Evolutionary conservation across 2,329 filamentous ascomycete genomes (phyloP), one percentile per base, ranked within the genome.

Genomic region (Diaporthe velutina): DNA sequence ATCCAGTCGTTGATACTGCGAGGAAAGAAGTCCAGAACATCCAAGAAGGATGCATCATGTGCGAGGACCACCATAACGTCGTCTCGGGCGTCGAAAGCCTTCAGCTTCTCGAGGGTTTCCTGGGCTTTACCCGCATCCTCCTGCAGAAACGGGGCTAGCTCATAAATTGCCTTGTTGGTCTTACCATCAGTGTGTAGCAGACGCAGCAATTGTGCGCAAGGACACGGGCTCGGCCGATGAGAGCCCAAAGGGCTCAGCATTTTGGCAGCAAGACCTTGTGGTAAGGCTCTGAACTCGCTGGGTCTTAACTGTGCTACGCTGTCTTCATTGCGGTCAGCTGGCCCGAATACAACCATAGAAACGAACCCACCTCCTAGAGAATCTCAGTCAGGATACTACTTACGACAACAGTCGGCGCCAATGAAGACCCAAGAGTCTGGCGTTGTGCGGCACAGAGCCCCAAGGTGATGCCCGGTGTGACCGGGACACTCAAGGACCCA

Each of bases 401-500:
- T 33, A 64, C 60, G 60, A 15, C 25, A 64, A 48, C 60, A 64
- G 64, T 74, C 73, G 6, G 76, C 71, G 19, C 55, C 73, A 30
- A 70, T 60, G 5, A 64, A 64, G n/a, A 64, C 58, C 58, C 58
- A 64, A 12, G 58, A 48, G 28, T 33, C 42, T 5, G 78, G 77
- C 9, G 77, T 78, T 15, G 60, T 64, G 4, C 79, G 77, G 9
- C 76, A 78, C 1, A 79, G 75, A 3, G 72, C 78, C n/a, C 54
- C 73, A 3, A 79, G 45, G 38, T 78, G 78, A 38, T 78, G 78
- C 10, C 74, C 38, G 6, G 76, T 76, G 40, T 79, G 78, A 60
- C 78, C 78, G 0, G 78, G 78, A 3, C 77, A 75, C 55, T 79
- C 75, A 33, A 79, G 74, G 17, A 79, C 70, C 60, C 74, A 79